A percentile compares a stretch with the other conserved stretches of the same genome.
These are phyloP conservation scores for Scenedesmus sp. DNA, from an alignment of 163 green algal genomes.

Conservation along the genomic window DNA sequence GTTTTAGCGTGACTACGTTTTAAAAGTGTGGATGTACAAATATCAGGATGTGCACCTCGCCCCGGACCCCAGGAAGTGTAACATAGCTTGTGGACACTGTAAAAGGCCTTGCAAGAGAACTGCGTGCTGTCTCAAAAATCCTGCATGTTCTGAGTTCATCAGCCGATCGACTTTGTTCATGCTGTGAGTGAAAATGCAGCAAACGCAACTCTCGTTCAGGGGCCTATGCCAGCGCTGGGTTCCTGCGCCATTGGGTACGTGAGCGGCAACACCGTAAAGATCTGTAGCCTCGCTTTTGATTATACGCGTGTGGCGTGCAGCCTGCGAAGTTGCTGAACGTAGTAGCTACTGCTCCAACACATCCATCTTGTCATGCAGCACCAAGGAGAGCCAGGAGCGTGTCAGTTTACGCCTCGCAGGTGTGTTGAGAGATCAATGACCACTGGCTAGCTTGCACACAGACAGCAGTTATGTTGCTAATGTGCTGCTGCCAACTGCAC, in stretches of 20 bases:
- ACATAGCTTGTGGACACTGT: no score
- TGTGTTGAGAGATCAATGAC: not conserved
- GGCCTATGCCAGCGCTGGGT: not conserved
- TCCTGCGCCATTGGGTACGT: not conserved
- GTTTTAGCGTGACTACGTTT: no score
- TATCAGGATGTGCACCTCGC: no score
- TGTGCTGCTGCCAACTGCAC: not conserved
- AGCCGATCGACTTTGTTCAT: not conserved
- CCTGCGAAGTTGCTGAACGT: not conserved
- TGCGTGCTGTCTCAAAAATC: no score
- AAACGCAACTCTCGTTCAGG: not conserved
- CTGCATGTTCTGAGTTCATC: no score
- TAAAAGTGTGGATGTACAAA: no score
- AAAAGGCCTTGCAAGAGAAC: no score
- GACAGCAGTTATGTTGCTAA: no score
- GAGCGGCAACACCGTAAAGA: not conserved
- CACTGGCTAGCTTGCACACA: no score
- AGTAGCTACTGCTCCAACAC: not conserved
- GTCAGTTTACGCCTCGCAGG: slow-evolving; percentile 32
- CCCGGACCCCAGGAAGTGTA: no score
- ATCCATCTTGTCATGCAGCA: not conserved
- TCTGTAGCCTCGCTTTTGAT: not conserved
- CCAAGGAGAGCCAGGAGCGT: slow-evolving; percentile 1
- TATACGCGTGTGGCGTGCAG: not conserved
- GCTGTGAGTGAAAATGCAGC: not conserved